phyloP scores from a whole-genome alignment of 83 land plant species.

The Isoetes engelmannii region DNA sequence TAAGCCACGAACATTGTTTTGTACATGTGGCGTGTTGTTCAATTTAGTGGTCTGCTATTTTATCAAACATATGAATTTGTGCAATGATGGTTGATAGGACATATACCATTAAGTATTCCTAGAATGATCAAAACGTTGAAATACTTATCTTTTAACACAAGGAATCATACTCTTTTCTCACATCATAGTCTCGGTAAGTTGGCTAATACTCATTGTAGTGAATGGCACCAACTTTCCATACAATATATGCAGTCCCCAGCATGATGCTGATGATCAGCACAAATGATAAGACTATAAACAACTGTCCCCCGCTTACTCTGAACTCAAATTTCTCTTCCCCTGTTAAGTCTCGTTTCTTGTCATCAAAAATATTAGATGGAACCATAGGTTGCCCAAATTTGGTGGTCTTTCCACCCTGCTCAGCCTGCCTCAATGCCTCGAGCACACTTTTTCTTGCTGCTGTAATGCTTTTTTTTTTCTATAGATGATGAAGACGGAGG shows the following conservation, averaged over 20 bases:
- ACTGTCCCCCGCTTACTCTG: neutral
- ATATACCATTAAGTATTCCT: too few relatives aligned
- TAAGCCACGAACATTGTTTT: too few relatives aligned
- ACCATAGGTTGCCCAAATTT: neutral
- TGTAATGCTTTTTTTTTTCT: neutral
- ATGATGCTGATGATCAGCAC: neutral
- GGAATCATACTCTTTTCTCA: too few relatives aligned
- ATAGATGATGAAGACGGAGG: too few relatives aligned
- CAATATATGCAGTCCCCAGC: neutral
- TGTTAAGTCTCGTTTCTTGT: neutral
- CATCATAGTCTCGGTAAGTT: too few relatives aligned
- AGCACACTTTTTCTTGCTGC: neutral
- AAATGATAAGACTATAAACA: neutral
- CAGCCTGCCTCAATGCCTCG: neutral
- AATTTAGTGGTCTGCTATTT: too few relatives aligned
- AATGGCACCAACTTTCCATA: conserved; percentile 1
- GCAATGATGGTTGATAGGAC: too few relatives aligned
- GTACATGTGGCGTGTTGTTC: too few relatives aligned
- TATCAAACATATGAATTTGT: too few relatives aligned
- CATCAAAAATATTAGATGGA: conserved; percentile 1
- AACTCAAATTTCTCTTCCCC: neutral
- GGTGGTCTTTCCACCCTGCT: neutral
- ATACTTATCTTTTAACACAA: too few relatives aligned
- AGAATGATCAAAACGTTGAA: too few relatives aligned
- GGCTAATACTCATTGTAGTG: neutral